Percentiles rank a stretch among this genome's conserved stretches.
phyloP scores from a whole-genome alignment of 2,329 filamentous ascomycete genomes.

The Phyllosticta citribraziliensis region DNA sequence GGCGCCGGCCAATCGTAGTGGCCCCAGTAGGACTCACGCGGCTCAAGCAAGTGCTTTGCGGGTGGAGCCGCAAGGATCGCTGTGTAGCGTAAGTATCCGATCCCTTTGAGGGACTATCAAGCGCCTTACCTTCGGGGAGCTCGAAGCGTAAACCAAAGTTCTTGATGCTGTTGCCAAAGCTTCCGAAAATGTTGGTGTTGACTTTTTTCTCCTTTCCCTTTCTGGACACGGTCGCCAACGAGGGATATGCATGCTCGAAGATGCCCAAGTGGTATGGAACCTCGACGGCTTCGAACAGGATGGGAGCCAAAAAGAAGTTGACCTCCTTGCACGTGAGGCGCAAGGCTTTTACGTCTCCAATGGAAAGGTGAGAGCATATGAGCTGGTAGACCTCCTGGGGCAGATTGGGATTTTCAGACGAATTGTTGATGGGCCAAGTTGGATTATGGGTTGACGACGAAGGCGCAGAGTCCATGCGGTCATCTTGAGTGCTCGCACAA shows the following conservation, averaged over 20 bases:
- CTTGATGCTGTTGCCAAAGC: conserved; percentile 50
- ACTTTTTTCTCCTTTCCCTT: conserved; percentile 38
- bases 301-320: conserved; percentile 46
- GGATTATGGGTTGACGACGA: not conserved
- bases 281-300: conserved; percentile 53
- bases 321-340: conserved; percentile 53
- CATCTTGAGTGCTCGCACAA: not conserved
- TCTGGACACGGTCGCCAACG: conserved; percentile 12
- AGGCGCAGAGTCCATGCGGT: not conserved
- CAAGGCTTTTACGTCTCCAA: conserved; percentile 49
- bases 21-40: conserved; percentile 52
- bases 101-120: too few relatives aligned
- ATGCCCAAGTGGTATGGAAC: conserved; percentile 57
- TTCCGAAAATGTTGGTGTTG: conserved; percentile 52
- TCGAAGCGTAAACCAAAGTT: conserved; percentile 61
- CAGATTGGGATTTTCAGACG: conserved; percentile 22
- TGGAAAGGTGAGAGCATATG: conserved; percentile 46
- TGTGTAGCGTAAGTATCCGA: not conserved
- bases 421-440: not conserved
- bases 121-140: conserved; percentile 42
- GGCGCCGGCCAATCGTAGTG: conserved; percentile 54
- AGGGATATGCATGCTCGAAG: conserved; percentile 30
- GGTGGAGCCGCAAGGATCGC: conserved; percentile 40
- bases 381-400: conserved; percentile 54
- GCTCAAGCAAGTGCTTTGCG: conserved; percentile 46